Percentiles rank a stretch among this genome's conserved stretches.
phyloP scores from a whole-genome alignment of 495 filamentous ascomycete genomes.

The Geopyxis carbonaria region DNA sequence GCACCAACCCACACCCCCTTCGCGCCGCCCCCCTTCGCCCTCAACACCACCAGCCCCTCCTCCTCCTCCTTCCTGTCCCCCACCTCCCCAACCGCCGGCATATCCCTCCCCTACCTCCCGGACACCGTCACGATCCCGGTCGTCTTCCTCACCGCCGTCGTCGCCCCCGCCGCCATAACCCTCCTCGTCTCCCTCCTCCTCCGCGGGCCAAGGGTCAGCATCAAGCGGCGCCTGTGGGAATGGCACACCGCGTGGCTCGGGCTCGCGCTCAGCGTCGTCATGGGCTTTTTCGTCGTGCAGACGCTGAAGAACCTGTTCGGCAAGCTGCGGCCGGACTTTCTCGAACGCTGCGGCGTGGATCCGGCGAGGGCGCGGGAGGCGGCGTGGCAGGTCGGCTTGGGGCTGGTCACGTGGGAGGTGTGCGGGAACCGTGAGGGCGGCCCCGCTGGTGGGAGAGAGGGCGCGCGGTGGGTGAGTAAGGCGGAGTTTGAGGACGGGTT shows the following conservation, averaged over 20 bases:
- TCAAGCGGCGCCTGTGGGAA: conserved; percentile 42
- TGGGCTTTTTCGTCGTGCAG: conserved; percentile 40
- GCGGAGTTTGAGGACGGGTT: conserved; percentile 42
- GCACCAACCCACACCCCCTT: no score
- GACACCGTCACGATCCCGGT: no score
- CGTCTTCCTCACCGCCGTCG: no score
- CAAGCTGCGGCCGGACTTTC: conserved; percentile 46
- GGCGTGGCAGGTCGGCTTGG: conserved; percentile 24
- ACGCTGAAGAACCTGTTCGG: conserved; percentile 48
- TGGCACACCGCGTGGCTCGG: conserved; percentile 50
- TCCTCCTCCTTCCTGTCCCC: no score
- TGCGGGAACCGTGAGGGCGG: conserved; percentile 3
- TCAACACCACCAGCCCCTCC: no score
- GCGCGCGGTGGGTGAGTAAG: conserved; percentile 28
- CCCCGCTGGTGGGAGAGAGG: conserved; percentile 28
- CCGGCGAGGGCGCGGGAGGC: conserved; percentile 26
- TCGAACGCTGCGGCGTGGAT: conserved; percentile 44
- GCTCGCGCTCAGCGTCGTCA: conserved; percentile 38
- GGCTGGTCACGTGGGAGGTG: conserved; percentile 15
- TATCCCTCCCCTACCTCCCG: no score
- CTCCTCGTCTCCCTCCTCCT: no score
- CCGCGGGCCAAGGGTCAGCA: no score
- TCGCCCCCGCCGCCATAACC: no score
- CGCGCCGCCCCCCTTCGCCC: no score
- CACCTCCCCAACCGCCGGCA: no score